Base-by-base conservation (phyloP, 176 grass and related monocot species). In the Canna indica region DNA sequence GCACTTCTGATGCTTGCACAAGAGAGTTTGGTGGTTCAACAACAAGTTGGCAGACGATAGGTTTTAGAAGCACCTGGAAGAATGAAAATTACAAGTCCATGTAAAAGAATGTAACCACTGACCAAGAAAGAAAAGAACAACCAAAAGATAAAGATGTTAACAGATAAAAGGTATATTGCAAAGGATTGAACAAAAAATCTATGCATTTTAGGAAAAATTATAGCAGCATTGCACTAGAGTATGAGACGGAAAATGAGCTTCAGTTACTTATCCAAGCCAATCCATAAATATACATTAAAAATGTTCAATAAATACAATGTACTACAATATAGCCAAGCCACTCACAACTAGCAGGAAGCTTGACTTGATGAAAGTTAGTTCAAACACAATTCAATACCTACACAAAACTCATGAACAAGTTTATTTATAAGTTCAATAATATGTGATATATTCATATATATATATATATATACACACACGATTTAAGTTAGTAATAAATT, bases 41-140 rank as follows among this genome's bases (percentile, higher is more conserved):
- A 33, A 77, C 68, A 76, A 91, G 80, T 45, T 91, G 88, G 71
- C 64, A 81, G 67, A 87, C 79, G 59, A 96, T 89, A 53, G 92
- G 83, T 73, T 79, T 91, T 68, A 96, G 52, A 34, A 97, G 81
- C 47, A 74, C 64, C 92, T 96, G 74, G 83, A 73, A 69, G 27
- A 69, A 59, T 28, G 59, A 86, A 48, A 48, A 41, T 20, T 47
- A 17, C 54, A 58, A 30, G 6, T 53, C 30, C 17, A 72, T 36
- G 46, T 33, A 46, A 68, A 15, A 48, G 7, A 65, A 52, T 63
- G 68, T 12, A 44, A 48, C 56, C 30, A 62, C 7, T 39, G 22
- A 42, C 15, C 9, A 47, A 63, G 61, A 9, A 24, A 38, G 4
- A 70, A 16, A 16, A 50, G 46, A 26, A 26, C 66, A 44, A 8